Conservation (phyloP, 2,329 filamentous ascomycete genomes). For the Metarhizium rileyi region DNA sequence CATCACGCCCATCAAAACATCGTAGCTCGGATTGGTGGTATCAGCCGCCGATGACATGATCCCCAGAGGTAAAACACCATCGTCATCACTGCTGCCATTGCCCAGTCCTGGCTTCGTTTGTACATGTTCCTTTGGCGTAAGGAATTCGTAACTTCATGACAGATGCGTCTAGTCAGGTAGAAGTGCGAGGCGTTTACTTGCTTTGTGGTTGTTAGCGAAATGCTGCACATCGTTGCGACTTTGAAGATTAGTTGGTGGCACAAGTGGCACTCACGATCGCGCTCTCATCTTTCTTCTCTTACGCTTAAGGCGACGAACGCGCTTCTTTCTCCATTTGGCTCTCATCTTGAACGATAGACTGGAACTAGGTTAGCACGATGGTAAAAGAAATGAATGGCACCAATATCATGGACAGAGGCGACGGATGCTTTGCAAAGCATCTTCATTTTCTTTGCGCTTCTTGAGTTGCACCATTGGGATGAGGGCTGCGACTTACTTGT, state of each 20-base stretch:
- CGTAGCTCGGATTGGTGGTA: slow-evolving; percentile 8
- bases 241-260: slow-evolving; percentile 12
- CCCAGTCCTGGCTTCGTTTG: slow-evolving; percentile 13
- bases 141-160: slow-evolving; percentile 27
- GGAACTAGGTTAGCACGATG: not conserved
- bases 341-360: slow-evolving; percentile 52
- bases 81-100: slow-evolving; percentile 4
- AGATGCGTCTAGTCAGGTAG: slow-evolving; percentile 45
- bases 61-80: slow-evolving; percentile 15
- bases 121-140: slow-evolving; percentile 19
- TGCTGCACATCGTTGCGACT: slow-evolving; percentile 5
- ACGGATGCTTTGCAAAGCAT: not conserved
- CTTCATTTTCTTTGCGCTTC: not conserved
- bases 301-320: slow-evolving; percentile 96
- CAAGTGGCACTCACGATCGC: slow-evolving; percentile 69
- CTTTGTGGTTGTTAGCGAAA: slow-evolving; percentile 32
- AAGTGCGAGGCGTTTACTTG: slow-evolving; percentile 58
- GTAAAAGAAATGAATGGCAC: not conserved
- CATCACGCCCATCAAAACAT: slow-evolving; percentile 18
- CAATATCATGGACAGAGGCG: not conserved
- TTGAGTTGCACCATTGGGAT: not conserved
- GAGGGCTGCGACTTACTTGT: slow-evolving; percentile 23
- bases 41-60: slow-evolving; percentile 4
- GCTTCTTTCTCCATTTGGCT: slow-evolving; percentile 99
- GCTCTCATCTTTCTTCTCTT: slow-evolving; percentile 99